Base-by-base conservation (phyloP, 768 basidiomycete species). In the Russula sp. region DNA sequence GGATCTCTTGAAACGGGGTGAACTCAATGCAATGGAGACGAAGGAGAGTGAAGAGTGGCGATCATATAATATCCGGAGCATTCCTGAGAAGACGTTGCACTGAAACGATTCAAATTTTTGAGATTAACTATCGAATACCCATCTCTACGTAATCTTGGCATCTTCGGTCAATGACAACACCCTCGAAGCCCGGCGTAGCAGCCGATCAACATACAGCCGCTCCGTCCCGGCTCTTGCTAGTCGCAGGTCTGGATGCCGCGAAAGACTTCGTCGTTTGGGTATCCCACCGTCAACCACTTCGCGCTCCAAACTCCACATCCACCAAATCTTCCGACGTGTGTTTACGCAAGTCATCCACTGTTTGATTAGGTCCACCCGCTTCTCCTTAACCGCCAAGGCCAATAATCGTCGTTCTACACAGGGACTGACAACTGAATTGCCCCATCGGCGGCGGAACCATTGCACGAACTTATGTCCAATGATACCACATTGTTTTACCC, bases 331-430 rank as follows among this genome's bases (percentile, higher is more conserved):
- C 58, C 37, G 52, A 35, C 58, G 42, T 56, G 55, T 31, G 61
- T 58, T 6, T 34, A 54, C 34, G 22, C 62, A 57, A 57, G 55
- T 57, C 58, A 61, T n/a, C 45, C 50, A 54, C 34, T 39, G 31
- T 48, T 57, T 65, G 44, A 71, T 73, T 61, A 87, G 80, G 68
- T 84, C 83, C 64, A 76, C 72, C 50, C 85, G 80, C 16, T 85
- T 82, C 74, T 90, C 83, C 71, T 85, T 87, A 59, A 86, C 69
- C 35, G 87, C 88, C 52, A 87, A 75, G 47, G 72, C 73, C 6
- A 79, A 79, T 57, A 90, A 72, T 47, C 85, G 82, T 61, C 84
- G 80, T 69, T 81, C 79, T 22, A 90, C 87, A 22, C 77, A 75
- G 56, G 78, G 75, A 73, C 87, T 83, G 67, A 81, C 81, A 6